Base-by-base conservation (phyloP, 306 rosid species). In the Dalbergia oliveri region DNA sequence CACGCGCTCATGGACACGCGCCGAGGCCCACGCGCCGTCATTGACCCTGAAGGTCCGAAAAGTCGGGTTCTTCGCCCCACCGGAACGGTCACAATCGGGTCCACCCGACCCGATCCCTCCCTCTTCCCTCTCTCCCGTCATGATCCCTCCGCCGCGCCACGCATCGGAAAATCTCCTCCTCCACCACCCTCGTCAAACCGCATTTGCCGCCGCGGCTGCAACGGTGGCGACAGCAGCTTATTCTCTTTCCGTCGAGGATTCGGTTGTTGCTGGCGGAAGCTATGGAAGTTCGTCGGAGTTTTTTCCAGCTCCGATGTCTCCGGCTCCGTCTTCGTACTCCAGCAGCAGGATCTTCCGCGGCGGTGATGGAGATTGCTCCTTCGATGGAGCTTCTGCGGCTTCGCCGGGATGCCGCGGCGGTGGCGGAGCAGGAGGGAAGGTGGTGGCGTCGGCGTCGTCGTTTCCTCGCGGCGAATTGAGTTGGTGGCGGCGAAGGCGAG, bases 51-150 rank as follows among this genome's bases (percentile, higher is more conserved):
- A 68, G 75, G 81, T 86, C 9, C 87, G 89, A 21, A 78, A 54
- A 1, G 89, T 86, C 50, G 89, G 89, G 13, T 86, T 86, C 84
- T 83, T 86, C 43, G 50, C 87, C 6, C 78, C 83, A 6, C 85
- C 88, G 0, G 84, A 75, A 19, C 72, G 60, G 21, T 37, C 87
- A 0, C 51, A 49, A 9, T 64, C 87, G 39, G 69, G 51, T 66
- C 82, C 79, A 9, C 84, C 84, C 37, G 74, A 79, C 67, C 82
- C 86, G 26, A 7, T 12, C 63, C 78, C 91, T 34, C 45, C 88
- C 57, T 72, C 77, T 19, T 82, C 84, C 3, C 80, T 75, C 65
- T 79, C 89, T 3, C 89, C 86, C 11, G 89, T 86, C 21, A 86
- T 86, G 84, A 86, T 86, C 69, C 86, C 84, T 23, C 73, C 73